Base-by-base conservation (phyloP, 2,329 filamentous ascomycete genomes). In the Calonectria hongkongensis region DNA sequence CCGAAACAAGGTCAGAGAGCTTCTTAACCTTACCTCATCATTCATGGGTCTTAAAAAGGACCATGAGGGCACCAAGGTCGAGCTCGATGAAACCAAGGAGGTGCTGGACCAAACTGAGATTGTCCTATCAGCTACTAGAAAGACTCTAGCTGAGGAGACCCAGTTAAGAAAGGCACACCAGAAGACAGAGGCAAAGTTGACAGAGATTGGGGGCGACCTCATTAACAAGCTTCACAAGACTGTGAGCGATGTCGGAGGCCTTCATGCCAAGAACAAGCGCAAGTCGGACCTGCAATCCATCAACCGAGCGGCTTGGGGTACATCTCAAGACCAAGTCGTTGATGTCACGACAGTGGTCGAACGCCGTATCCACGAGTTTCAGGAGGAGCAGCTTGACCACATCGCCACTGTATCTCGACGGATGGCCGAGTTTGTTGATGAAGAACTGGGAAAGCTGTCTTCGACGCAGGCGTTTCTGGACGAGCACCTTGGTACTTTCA, bases 31-130 rank as follows among this genome's bases (percentile, higher is more conserved):
- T 45, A 98, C 94, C 0, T 95, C 93, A 50, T 95, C 92, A 76
- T 98, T 98, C 82, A 95, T 96, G 85, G 92, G 91, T 0, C 85
- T 98, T 78, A 98, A 97, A 84, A 95, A 96, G 81, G 95, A 98
- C 73, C 94, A 97, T 73, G 96, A 99, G 76, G 88, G 90, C 21
- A 95, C 94, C 0, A 93, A 90, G 71, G 81, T 89, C 5, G 88
- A 90, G 66, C 89, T 99, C 3, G 94, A 96, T 68, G 92, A 94
- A 43, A 97, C 96, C 0, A 94, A 95, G 79, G 92, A 91, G 67
- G 87, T 98, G 4, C 88, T 98, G 15, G 94, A 96, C 72, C 94
- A 98, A 83, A 98, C 96, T 0, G 96, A 98, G 78, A 90, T 94
- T 41, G 93, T 98, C 18, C 87, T 99, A 10, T 89, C 90, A 16